Base-by-base conservation (phyloP, 208 protist genomes). In the Crithidia acanthocephali region DNA sequence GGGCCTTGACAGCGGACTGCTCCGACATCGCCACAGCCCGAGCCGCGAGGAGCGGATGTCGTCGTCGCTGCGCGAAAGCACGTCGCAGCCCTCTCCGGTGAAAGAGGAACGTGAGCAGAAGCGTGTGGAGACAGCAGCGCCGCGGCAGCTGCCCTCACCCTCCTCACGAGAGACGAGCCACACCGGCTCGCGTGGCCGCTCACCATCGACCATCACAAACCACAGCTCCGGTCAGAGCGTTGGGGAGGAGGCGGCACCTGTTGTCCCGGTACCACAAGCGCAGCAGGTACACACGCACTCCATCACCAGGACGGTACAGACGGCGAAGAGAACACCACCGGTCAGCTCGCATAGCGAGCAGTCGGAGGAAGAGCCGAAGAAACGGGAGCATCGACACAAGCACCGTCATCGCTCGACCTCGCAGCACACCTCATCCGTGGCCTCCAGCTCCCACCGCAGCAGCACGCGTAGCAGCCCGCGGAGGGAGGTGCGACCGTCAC, bases 151-250 rank as follows among this genome's bases (percentile, higher is more conserved):
- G 1, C 15, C 35, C 3, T 16, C 50, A 18, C 2, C 35, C 2
- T 1, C 8, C 16, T 30, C 52, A 37, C 10, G 52, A 25, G 64
- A 69, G 7, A 48, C 15, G 40, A 60, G 64, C 27, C 7, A 23
- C 23, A 48, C 37, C 2, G 35, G 50, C 28, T 61, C 52, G 2
- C 64, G 16, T 18, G 64, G 52, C 0, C 52, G 51, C 15, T 47
- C 52, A 15, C 64, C 64, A 2, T 69, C 64, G 0, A 61, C 64
- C 2, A 69, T 69, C 18, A 69, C 64, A 0, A 56, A 52, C 25
- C 52, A 22, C 52, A 61, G 64, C 64, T 69, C 64, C 1, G 63
- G 32, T 1, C 47, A 25, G 32, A 68, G 63, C 37, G n/a, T 66
- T 2, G 27, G 11, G 8, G 61, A 66, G 22, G 61, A 65, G 28